These are phyloP conservation scores for Naganishia onofrii DNA, from an alignment of 768 basidiomycete species.

Conservation along the genomic window DNA sequence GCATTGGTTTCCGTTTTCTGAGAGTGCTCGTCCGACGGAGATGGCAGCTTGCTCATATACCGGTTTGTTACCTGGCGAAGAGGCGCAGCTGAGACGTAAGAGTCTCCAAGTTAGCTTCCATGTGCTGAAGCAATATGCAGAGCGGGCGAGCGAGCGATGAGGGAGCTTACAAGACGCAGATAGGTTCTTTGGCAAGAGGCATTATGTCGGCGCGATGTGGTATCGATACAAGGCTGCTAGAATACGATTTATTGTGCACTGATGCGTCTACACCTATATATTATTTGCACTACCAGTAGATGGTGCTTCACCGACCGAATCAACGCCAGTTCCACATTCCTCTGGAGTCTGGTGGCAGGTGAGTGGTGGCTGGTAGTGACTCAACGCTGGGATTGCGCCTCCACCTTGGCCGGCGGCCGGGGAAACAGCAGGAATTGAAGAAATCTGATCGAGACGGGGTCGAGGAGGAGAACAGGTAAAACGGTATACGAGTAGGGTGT, in stretches of 20 bases:
- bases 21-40: slow-evolving; percentile 76
- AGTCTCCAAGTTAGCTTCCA: too few species aligned
- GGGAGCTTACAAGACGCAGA: slow-evolving; percentile 48
- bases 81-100: slow-evolving; percentile 60
- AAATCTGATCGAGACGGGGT: not conserved
- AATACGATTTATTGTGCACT: too few species aligned
- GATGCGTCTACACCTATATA: not conserved
- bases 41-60: slow-evolving; percentile 67
- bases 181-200: slow-evolving; percentile 33
- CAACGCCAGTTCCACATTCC: too few species aligned
- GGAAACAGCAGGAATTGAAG: not conserved
- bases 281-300: too few species aligned
- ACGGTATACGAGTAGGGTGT: too few species aligned
- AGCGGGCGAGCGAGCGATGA: not conserved
- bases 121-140: not conserved
- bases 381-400: not conserved
- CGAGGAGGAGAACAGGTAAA: too few species aligned
- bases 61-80: slow-evolving; percentile 64
- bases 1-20: slow-evolving; percentile 61
- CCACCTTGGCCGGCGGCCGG: not conserved
- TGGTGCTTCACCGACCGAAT: not conserved
- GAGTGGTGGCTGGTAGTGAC: too few species aligned
- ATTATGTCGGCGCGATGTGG: not conserved
- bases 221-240: not conserved
- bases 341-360: too few species aligned